A percentile compares a stretch with the other conserved stretches of the same genome.
These are phyloP conservation scores for Telopea speciosissima DNA, from an alignment of 177 flowering plant genomes.

Conservation along the genomic window DNA sequence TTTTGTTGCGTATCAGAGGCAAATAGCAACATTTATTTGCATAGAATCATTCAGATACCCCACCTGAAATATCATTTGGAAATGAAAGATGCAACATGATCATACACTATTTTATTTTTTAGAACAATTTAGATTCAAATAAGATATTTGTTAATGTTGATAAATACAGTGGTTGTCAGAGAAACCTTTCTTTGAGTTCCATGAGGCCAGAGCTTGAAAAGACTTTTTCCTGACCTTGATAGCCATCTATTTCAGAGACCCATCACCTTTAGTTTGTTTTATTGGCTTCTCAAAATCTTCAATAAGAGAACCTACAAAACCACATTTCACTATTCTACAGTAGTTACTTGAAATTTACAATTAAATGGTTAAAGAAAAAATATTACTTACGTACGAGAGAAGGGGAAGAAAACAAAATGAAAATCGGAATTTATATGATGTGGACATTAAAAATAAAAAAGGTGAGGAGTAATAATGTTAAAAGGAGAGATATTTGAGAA, in stretches of 20 bases:
- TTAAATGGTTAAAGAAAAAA: background rate
- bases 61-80: no score
- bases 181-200: constrained; percentile 85
- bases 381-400: no score
- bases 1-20: no score
- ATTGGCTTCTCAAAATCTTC: constrained; percentile 64
- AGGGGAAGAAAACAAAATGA: background rate
- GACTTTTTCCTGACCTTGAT: constrained; percentile 96
- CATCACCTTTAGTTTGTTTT: constrained; percentile 63
- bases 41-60: no score
- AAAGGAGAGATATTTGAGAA: background rate
- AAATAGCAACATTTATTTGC: no score
- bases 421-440: background rate
- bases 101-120: background rate
- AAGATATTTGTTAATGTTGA: no score
- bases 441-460: no score
- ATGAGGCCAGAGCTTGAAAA: constrained; percentile 93
- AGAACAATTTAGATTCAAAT: background rate
- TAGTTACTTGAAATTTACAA: background rate
- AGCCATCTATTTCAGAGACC: constrained; percentile 98
- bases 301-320: constrained; percentile 68
- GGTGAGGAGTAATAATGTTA: no score
- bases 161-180: no score
- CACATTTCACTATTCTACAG: background rate
- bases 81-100: background rate